These are phyloP conservation scores for Didymella pinodella DNA, from an alignment of 2,329 filamentous ascomycete species.

Conservation along the genomic window DNA sequence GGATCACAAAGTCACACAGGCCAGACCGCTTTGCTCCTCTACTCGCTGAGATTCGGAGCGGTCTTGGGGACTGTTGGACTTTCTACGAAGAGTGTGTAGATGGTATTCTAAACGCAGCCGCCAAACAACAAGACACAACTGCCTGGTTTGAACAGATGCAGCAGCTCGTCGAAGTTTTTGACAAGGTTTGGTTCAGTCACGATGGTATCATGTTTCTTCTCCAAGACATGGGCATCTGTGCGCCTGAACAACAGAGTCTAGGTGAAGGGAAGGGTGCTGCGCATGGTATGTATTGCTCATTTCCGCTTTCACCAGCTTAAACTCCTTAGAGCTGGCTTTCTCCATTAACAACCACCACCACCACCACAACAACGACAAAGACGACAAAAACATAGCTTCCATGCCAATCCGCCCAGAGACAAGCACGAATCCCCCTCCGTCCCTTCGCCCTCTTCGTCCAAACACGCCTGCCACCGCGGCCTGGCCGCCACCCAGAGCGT, in stretches of 20 bases:
- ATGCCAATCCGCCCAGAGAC: background rate
- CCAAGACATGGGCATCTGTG: conserved; percentile 10
- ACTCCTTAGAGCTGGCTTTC: background rate
- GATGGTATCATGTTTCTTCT: conserved; percentile 27
- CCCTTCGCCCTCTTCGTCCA: background rate
- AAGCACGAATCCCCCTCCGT: background rate
- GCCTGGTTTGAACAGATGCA: conserved; percentile 25
- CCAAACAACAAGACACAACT: conserved; percentile 11
- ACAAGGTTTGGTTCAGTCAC: conserved; percentile 17
- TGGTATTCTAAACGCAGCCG: conserved; percentile 5
- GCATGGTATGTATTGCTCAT: conserved; percentile 71
- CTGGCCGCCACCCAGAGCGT: background rate
- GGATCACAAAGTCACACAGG: background rate
- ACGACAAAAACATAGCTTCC: background rate
- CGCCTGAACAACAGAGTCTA: conserved; percentile 57
- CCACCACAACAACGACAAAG: background rate
- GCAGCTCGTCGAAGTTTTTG: conserved; percentile 15
- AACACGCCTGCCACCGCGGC: background rate
- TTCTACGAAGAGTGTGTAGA: conserved; percentile 30
- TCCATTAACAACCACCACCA: background rate
- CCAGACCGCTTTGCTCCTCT: conserved; percentile 11
- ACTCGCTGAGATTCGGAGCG: conserved; percentile 18
- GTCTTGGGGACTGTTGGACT: conserved; percentile 23
- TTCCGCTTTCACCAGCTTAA: conserved; percentile 74
- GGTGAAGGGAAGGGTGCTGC: conserved; percentile 78